phyloP scores from a whole-genome alignment of 2,329 filamentous ascomycete species.

The Volutella citrinella region DNA sequence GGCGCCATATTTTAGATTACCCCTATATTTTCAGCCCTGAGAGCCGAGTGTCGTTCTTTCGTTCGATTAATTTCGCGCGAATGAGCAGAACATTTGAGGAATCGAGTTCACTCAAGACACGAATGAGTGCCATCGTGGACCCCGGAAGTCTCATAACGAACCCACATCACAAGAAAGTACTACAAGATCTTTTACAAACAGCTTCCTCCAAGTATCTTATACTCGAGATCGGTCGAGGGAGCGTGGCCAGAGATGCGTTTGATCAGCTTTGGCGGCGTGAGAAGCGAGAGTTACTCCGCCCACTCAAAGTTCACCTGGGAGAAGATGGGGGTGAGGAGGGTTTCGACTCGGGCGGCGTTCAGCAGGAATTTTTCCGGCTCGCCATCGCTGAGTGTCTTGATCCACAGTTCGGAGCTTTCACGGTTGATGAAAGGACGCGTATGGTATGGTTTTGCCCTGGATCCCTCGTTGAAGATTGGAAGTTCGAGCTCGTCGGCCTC shows the following conservation, averaged over 20 bases:
- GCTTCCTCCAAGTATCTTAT: slow-evolving; percentile 70
- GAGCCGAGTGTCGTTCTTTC: slow-evolving; percentile 77
- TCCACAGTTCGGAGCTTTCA: slow-evolving; percentile 77
- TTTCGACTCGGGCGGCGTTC: slow-evolving; percentile 89
- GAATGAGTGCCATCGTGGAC: slow-evolving; percentile 55
- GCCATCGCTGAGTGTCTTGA: slow-evolving; percentile 77
- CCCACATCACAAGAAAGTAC: slow-evolving; percentile 55
- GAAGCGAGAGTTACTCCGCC: slow-evolving; percentile 75
- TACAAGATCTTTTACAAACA: slow-evolving; percentile 62
- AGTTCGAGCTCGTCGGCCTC: slow-evolving; percentile 84
- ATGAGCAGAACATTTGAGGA: slow-evolving; percentile 82
- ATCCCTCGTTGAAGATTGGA: slow-evolving; percentile 79
- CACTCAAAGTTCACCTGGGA: slow-evolving; percentile 84
- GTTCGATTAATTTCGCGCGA: slow-evolving; percentile 78
- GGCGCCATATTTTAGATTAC: slow-evolving; percentile 73
- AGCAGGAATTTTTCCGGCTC: slow-evolving; percentile 92
- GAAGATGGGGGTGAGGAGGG: slow-evolving; percentile 83
- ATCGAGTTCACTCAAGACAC: slow-evolving; percentile 55
- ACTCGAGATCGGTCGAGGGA: slow-evolving; percentile 63
- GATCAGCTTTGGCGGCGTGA: slow-evolving; percentile 89
- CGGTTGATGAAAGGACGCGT: slow-evolving; percentile 69
- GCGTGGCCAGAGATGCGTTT: slow-evolving; percentile 70
- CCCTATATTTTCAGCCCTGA: slow-evolving; percentile 75
- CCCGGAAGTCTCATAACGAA: slow-evolving; percentile 54
- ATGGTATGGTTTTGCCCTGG: slow-evolving; percentile 88